Percentiles rank a stretch among this genome's conserved stretches.
Evolutionary conservation across 495 filamentous ascomycete species (phyloP).

Genomic region (Penicillium ochrochloron): DNA sequence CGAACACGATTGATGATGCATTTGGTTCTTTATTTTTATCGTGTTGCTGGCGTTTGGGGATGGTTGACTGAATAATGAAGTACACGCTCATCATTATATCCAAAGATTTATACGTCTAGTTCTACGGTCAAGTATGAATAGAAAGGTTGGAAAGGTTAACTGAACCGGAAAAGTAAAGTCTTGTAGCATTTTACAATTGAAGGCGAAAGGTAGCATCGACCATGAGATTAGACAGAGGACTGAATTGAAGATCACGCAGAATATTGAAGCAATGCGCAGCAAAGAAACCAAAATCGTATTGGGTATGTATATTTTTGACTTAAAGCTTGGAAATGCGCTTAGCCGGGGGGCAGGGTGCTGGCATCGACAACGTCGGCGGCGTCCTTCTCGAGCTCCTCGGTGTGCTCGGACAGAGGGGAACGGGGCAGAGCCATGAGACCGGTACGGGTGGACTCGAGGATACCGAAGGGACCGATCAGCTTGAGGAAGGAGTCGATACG

Average conservation of each 20-base stretch:
- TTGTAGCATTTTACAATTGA: conserved; percentile 15
- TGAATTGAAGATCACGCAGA: conserved; percentile 4
- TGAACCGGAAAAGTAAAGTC: neutral
- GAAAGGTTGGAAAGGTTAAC: neutral
- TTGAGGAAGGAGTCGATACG: conserved; percentile 98
- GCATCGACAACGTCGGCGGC: conserved; percentile 92
- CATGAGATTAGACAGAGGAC: neutral
- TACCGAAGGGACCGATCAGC: conserved; percentile 92
- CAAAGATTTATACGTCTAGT: neutral
- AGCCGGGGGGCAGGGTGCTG: conserved; percentile 91
- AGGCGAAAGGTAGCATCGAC: neutral
- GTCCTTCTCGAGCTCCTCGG: conserved; percentile 76
- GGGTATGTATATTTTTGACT: conserved; percentile 32
- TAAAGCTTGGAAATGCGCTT: conserved; percentile 38
- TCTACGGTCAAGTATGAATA: neutral
- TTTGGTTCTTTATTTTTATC: neutral
- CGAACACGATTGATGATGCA: conserved; percentile 4
- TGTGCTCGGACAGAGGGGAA: conserved; percentile 78
- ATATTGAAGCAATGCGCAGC: conserved; percentile 21
- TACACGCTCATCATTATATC: neutral
- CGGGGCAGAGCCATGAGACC: conserved; percentile 96
- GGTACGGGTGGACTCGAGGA: conserved; percentile 91
- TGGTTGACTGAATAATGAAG: conserved; percentile 1
- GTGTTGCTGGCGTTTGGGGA: conserved; percentile 5
- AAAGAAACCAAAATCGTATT: conserved; percentile 30